These are phyloP conservation scores for Pythium pyrilobum DNA, from an alignment of 352 stramenopile genomes.

Conservation along the genomic window DNA sequence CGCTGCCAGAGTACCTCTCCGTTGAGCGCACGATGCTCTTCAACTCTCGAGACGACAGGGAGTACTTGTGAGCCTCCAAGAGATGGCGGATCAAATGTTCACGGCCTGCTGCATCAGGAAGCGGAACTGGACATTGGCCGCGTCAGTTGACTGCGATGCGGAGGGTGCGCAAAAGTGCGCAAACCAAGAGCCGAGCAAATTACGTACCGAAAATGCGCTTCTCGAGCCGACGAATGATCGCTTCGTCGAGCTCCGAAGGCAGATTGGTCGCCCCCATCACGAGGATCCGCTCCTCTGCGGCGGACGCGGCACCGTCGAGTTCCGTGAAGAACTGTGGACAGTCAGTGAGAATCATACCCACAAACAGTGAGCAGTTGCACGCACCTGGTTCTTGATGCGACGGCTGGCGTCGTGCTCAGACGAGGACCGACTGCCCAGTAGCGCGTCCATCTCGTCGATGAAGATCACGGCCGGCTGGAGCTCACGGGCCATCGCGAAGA, in stretches of 20 bases:
- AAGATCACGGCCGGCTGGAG: constrained; percentile 85
- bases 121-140: constrained; percentile 66
- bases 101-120: constrained; percentile 49
- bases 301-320: constrained; percentile 73
- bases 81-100: constrained; percentile 58
- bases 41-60: constrained; percentile 54
- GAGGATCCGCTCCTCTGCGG: constrained; percentile 71
- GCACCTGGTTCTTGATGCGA: constrained; percentile 87
- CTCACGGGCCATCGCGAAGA: constrained; percentile 91
- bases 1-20: constrained; percentile 80
- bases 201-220: constrained; percentile 85
- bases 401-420: constrained; percentile 85
- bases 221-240: constrained; percentile 78
- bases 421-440: constrained; percentile 65
- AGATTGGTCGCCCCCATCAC: constrained; percentile 88
- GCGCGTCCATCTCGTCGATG: constrained; percentile 86
- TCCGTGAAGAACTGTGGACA: constrained; percentile 78
- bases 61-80: constrained; percentile 45
- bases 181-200: neutral
- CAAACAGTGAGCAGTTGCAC: neutral
- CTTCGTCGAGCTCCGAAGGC: constrained; percentile 82
- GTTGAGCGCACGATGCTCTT: constrained; percentile 64
- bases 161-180: no score
- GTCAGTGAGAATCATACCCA: neutral
- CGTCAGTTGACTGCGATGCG: no score